Conservation (phyloP, 305 asterid genomes). For the Fraxinus paxiana region DNA sequence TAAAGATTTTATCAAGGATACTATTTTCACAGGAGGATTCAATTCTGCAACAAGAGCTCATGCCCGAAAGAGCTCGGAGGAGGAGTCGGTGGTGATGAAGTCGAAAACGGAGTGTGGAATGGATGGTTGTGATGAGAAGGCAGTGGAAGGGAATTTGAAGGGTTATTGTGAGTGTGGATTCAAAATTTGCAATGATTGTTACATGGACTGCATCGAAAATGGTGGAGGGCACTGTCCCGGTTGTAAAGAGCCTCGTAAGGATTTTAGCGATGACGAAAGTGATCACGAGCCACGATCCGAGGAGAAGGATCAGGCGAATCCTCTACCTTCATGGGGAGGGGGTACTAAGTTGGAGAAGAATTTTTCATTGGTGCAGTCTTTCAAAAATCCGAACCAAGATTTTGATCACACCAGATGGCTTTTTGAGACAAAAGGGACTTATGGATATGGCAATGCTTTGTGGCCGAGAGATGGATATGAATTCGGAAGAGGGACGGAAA, state of each 20-base stretch:
- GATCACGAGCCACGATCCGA: conserved; percentile 46
- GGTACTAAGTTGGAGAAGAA: conserved; percentile 62
- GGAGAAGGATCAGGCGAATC: conserved; percentile 59
- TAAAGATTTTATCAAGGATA: conserved; percentile 59
- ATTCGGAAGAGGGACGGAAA: conserved; percentile 52
- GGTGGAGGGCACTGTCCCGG: conserved; percentile 71
- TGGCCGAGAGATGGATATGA: conserved; percentile 79
- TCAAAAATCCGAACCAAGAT: conserved; percentile 80
- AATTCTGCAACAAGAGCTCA: conserved; percentile 75
- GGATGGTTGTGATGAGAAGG: conserved; percentile 82
- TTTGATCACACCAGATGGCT: conserved; percentile 86
- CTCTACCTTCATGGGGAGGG: conserved; percentile 56
- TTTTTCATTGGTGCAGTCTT: conserved; percentile 74
- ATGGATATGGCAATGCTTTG: conserved; percentile 83
- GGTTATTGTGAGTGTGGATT: conserved; percentile 75
- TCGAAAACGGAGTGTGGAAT: conserved; percentile 56
- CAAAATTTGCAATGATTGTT: conserved; percentile 66
- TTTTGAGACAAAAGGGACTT: conserved; percentile 88
- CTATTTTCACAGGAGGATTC: conserved; percentile 82
- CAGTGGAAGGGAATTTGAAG: conserved; percentile 35
- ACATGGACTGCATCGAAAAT: conserved; percentile 49
- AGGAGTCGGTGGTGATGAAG: conserved; percentile 33
- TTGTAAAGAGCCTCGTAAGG: conserved; percentile 64
- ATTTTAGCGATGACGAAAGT: conserved; percentile 41
- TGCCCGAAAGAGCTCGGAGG: conserved; percentile 55